Evolutionary conservation across 192 early-diverging fungal species (phyloP).

Genomic region (Coemansia sp.): DNA sequence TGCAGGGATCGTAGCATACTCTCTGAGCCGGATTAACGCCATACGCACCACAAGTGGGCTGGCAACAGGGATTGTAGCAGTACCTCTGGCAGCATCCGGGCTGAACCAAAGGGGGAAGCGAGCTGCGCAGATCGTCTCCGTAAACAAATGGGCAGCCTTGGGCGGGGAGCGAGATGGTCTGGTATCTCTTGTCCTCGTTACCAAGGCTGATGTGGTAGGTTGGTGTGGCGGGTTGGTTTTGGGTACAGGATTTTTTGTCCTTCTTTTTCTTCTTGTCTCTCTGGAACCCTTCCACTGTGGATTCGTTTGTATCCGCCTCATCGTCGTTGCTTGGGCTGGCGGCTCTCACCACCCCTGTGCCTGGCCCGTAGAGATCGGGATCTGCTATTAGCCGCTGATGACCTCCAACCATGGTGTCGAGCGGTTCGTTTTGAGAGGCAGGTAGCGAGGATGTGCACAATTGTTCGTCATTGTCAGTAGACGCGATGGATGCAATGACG

Average conservation of each 20-base stretch:
- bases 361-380: not conserved
- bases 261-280: constrained; percentile 11
- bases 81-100: constrained; percentile 21
- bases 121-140: constrained; percentile 18
- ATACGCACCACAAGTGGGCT: constrained; percentile 24
- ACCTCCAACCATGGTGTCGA: not conserved
- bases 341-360: not conserved
- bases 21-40: constrained; percentile 20
- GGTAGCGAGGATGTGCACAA: not conserved
- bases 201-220: constrained; percentile 42
- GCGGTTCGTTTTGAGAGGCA: not conserved
- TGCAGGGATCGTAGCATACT: constrained; percentile 11
- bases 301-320: not conserved
- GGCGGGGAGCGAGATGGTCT: constrained; percentile 45
- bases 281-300: not conserved
- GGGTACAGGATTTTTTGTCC: constrained; percentile 11
- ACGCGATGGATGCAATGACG: not conserved
- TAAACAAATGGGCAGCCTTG: constrained; percentile 36
- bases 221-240: constrained; percentile 18
- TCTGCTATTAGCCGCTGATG: not conserved
- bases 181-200: constrained; percentile 23
- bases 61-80: constrained; percentile 35
- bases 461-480: not conserved
- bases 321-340: not conserved
- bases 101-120: constrained; percentile 16